These are phyloP conservation scores for Cutaneotrichosporon sp. DNA, from an alignment of 1,284 basidiomycete species.

Conservation along the genomic window DNA sequence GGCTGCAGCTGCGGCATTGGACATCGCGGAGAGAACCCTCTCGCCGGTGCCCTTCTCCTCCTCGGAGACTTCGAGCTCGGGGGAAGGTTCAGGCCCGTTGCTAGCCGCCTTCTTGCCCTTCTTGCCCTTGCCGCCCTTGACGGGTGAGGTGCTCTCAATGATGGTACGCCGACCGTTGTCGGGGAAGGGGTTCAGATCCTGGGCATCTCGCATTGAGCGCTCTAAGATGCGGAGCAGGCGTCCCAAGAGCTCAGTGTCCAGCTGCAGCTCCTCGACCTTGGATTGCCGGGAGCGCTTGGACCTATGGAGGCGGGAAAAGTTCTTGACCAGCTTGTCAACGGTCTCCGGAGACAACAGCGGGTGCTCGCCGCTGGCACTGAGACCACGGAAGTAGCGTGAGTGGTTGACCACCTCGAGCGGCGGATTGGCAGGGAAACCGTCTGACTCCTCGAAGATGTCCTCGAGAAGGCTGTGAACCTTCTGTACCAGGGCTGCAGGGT, in stretches of 20 bases:
- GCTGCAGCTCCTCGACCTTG: slow-evolving; percentile 25
- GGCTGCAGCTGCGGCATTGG: slow-evolving; percentile 73
- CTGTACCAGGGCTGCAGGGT: slow-evolving; percentile 64
- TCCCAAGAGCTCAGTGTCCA: slow-evolving; percentile 60
- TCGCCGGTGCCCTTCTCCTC: slow-evolving; percentile 61
- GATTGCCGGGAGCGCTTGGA: slow-evolving; percentile 20
- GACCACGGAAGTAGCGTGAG: slow-evolving; percentile 65
- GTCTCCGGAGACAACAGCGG: slow-evolving; percentile 64
- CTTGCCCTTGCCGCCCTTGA: slow-evolving; percentile 56
- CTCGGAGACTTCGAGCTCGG: slow-evolving; percentile 51
- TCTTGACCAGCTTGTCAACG: slow-evolving; percentile 64
- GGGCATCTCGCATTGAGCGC: slow-evolving; percentile 69
- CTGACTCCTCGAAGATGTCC: slow-evolving; percentile 87
- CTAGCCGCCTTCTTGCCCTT: slow-evolving; percentile 37
- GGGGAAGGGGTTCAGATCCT: slow-evolving; percentile 70
- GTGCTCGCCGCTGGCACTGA: slow-evolving; percentile 61
- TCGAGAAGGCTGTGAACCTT: slow-evolving; percentile 72
- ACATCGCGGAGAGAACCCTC: slow-evolving; percentile 60
- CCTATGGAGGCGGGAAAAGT: slow-evolving; percentile 33
- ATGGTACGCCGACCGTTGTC: slow-evolving; percentile 35
- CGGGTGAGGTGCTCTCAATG: slow-evolving; percentile 31
- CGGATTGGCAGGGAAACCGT: slow-evolving; percentile 68
- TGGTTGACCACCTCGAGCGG: slow-evolving; percentile 58
- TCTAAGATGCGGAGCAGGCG: slow-evolving; percentile 74
- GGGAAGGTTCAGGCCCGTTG: slow-evolving; percentile 7